A percentile compares a stretch with the other conserved stretches of the same genome.
phyloP scores from a whole-genome alignment of 768 basidiomycete species.

The Hericium rajendrae region DNA sequence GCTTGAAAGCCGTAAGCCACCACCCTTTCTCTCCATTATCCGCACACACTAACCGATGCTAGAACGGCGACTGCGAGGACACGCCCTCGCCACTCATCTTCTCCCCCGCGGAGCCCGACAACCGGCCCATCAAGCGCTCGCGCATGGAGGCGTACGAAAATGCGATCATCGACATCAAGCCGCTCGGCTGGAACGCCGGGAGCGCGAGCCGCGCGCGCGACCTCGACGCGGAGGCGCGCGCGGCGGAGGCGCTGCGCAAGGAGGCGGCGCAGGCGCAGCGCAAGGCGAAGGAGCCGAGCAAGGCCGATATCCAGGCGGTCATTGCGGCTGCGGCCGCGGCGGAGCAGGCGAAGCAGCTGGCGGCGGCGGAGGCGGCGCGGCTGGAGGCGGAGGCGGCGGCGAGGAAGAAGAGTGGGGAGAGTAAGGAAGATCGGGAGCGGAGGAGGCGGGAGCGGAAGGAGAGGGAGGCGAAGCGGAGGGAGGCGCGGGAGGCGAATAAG shows the following conservation, averaged over 20 bases:
- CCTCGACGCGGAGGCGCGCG: too few species aligned
- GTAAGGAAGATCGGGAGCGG: slow-evolving; percentile 16
- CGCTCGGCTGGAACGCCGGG: slow-evolving; percentile 9
- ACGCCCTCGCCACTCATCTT: neutral
- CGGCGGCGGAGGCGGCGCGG: slow-evolving; percentile 12
- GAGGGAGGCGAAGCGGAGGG: slow-evolving; percentile 30
- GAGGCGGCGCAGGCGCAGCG: neutral
- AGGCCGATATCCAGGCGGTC: slow-evolving; percentile 28
- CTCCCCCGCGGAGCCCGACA: slow-evolving; percentile 7
- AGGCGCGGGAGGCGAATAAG: slow-evolving; percentile 58
- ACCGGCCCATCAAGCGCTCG: slow-evolving; percentile 16
- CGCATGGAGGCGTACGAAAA: slow-evolving; percentile 11
- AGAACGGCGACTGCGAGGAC: slow-evolving; percentile 21
- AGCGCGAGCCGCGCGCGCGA: too few species aligned
- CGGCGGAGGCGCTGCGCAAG: too few species aligned
- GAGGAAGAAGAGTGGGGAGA: neutral
- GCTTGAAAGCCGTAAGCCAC: slow-evolving; percentile 33
- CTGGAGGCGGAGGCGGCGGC: slow-evolving; percentile 17
- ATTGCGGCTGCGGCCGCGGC: slow-evolving; percentile 32
- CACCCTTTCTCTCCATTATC: neutral
- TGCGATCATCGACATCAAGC: slow-evolving; percentile 16
- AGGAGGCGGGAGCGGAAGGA: slow-evolving; percentile 14
- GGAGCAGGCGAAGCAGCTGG: slow-evolving; percentile 14
- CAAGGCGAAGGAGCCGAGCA: slow-evolving; percentile 9
- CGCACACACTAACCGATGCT: neutral